Base-by-base conservation (phyloP, 2,329 filamentous ascomycete genomes). In the Epichloe gansuensis region DNA sequence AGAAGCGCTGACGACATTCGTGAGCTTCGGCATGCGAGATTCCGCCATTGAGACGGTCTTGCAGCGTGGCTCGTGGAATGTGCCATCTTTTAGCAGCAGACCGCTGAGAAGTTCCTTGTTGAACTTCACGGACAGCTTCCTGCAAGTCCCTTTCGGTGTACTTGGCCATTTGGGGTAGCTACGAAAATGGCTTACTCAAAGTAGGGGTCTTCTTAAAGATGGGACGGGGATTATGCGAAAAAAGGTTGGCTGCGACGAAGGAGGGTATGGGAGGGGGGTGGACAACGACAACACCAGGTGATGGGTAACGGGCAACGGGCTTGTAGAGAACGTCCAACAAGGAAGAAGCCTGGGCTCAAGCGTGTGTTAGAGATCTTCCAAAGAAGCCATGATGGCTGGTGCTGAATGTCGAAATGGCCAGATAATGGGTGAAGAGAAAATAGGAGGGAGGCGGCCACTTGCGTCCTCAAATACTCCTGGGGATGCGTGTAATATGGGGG, bases 21-120 rank as follows among this genome's bases (percentile, higher is more conserved):
- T 55, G 53, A 49, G 53, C 53, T 21, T 55, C 53, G 15, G 53
- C 53, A 49, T 55, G 53, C 11, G 53, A 55, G 21, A 55, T 55
- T 12, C 53, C 53, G 21, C 53, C 53, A 25, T 55, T 50, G 9
- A 55, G 51, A 17, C 53, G 53, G 23, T 55, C 53, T 35, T 55
- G 53, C 38, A 55, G 51, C 42, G 53, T 55, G 42, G 53, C 53
- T 46, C 53, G 43, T 43, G 53, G 53, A 42, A 55, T 53, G 7
- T 53, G 51, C 53, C 53, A 53, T 51, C 53, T 41, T 27, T 55
- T 55, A 38, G 53, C 53, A 43, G 53, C 53, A 31, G 49, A 53
- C 35, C 53, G 53, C 35, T 55, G 53, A 35, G 53, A 55, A 34
- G 53, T 53, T 17, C 53, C 53, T 49, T 53, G 53, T 21, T 55